Evolutionary conservation across 202 grass and related monocot species (phyloP).

Genomic region (Panicum hallii): DNA sequence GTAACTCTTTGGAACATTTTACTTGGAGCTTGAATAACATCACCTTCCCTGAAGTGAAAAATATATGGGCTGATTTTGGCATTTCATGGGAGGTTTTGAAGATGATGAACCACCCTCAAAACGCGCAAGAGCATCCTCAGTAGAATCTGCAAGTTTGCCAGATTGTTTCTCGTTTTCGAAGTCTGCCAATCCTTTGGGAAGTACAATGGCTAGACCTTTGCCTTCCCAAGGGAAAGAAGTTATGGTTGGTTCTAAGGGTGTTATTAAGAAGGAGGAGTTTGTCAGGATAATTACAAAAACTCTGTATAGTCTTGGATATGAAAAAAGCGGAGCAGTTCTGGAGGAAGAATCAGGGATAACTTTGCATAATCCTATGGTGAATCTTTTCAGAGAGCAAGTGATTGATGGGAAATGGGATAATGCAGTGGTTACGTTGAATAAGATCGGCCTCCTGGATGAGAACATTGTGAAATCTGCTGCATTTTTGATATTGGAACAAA

Average conservation of each 20-base stretch:
- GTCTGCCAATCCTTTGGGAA: constrained; percentile 80
- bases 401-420: constrained; percentile 86
- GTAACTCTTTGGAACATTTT: constrained; percentile 35
- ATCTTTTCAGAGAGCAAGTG: constrained; percentile 89
- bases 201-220: constrained; percentile 91
- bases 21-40: constrained; percentile 35
- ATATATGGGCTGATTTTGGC: constrained; percentile 90
- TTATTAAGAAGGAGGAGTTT: constrained; percentile 96
- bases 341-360: constrained; percentile 98
- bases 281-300: constrained; percentile 94
- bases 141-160: constrained; percentile 60
- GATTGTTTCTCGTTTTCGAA: constrained; percentile 60
- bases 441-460: constrained; percentile 76
- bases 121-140: constrained; percentile 79
- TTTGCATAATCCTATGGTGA: constrained; percentile 66
- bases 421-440: constrained; percentile 75
- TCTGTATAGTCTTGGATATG: constrained; percentile 94
- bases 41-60: constrained; percentile 49
- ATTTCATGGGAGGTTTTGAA: constrained; percentile 98
- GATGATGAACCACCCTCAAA: constrained; percentile 94
- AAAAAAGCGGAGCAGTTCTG: constrained; percentile 75
- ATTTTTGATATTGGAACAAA: constrained; percentile 90
- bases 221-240: constrained; percentile 82
- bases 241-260: constrained; percentile 84
- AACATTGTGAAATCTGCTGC: constrained; percentile 68